Evolutionary conservation across 2,329 filamentous ascomycete species (phyloP).

Genomic region (Fusarium hainanense): DNA sequence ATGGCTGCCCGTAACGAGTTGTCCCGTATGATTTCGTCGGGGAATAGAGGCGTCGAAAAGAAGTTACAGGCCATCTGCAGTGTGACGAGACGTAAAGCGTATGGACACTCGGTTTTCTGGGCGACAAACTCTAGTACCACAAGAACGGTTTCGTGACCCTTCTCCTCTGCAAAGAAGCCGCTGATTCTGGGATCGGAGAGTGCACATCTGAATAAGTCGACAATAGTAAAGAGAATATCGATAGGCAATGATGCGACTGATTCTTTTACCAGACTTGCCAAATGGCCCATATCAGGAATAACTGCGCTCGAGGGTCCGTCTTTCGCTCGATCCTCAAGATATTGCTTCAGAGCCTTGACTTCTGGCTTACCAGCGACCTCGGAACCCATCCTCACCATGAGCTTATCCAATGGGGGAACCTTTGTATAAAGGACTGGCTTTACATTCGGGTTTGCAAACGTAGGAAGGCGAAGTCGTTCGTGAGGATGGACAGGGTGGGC

Average conservation of each 20-base stretch:
- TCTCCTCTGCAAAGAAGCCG: conserved; percentile 84
- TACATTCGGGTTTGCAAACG: conserved; percentile 70
- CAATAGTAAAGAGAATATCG: conserved; percentile 78
- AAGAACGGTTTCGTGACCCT: conserved; percentile 69
- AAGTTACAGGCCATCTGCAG: conserved; percentile 87
- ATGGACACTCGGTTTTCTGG: conserved; percentile 70
- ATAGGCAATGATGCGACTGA: conserved; percentile 66
- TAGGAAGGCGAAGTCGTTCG: conserved; percentile 75
- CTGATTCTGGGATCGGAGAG: conserved; percentile 82
- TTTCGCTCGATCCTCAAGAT: conserved; percentile 72
- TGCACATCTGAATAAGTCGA: conserved; percentile 86
- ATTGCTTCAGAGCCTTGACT: conserved; percentile 73
- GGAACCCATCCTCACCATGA: conserved; percentile 79
- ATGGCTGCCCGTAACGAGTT: conserved; percentile 66
- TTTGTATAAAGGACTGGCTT: conserved; percentile 80
- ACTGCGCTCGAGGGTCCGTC: conserved; percentile 72
- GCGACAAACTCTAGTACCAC: conserved; percentile 71
- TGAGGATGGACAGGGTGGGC: conserved; percentile 82
- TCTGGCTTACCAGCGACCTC: conserved; percentile 65
- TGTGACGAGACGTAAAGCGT: conserved; percentile 84
- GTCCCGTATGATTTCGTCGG: conserved; percentile 68
- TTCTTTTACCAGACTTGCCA: conserved; percentile 70
- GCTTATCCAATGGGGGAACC: conserved; percentile 82
- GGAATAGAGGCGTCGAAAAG: conserved; percentile 79
- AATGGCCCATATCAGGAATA: conserved; percentile 75